phyloP scores from a whole-genome alignment of 495 filamentous ascomycete species.

The Neurospora discreta region DNA sequence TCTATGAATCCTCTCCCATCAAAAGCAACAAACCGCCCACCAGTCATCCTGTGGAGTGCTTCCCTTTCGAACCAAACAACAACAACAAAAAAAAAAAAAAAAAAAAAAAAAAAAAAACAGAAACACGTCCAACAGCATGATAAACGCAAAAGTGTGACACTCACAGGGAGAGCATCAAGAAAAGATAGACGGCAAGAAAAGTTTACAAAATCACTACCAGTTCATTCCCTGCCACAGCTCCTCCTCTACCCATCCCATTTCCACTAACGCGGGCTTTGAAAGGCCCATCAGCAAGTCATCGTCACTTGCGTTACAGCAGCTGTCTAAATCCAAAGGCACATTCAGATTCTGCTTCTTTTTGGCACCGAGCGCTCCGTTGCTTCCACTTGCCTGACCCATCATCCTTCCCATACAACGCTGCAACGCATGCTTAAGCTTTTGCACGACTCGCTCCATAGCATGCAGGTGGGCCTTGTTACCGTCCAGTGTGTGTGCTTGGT shows the following conservation, averaged over 20 bases:
- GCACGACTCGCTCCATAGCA: not conserved
- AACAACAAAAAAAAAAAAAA: too few species aligned
- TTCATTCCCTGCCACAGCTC: not conserved
- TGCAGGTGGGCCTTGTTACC: not conserved
- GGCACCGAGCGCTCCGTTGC: not conserved
- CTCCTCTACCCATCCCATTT: not conserved
- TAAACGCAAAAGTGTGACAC: not conserved
- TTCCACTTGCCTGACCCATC: not conserved
- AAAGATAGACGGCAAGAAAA: not conserved
- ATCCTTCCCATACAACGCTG: not conserved
- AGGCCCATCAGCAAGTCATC: not conserved
- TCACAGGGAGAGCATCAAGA: not conserved
- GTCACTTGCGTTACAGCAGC: not conserved
- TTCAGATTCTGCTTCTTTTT: not conserved
- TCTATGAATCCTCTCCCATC: not conserved
- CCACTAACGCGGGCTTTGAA: not conserved
- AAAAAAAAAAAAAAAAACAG: too few species aligned
- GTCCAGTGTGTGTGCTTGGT: not conserved
- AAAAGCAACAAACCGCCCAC: not conserved
- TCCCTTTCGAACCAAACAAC: not conserved
- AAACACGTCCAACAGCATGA: not conserved
- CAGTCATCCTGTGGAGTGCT: not conserved
- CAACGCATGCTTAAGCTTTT: not conserved
- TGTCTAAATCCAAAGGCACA: not conserved
- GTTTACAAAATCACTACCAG: not conserved